Percentiles rank a stretch among this genome's conserved stretches.
These are phyloP conservation scores for Phytophthora sp. DNA, from an alignment of 352 stramenopile genomes.

Conservation along the genomic window DNA sequence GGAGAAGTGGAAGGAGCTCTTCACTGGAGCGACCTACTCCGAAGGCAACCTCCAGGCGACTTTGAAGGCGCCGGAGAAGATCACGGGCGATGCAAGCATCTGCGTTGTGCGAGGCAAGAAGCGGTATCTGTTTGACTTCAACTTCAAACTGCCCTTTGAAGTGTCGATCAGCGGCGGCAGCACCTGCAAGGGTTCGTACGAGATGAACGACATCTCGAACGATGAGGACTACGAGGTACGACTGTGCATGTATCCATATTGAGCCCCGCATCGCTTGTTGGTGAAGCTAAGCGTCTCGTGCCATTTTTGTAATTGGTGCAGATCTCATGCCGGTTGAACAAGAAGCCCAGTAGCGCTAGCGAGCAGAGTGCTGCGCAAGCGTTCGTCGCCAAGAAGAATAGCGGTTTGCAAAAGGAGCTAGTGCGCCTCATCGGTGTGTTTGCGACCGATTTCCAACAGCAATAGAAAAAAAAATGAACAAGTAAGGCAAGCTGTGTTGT, in stretches of 20 bases:
- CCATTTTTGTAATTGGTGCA: constrained; percentile 19
- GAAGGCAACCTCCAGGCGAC: constrained; percentile 52
- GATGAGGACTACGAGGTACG: constrained; percentile 88
- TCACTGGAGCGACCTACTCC: constrained; percentile 43
- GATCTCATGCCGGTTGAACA: constrained; percentile 64
- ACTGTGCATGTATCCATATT: constrained; percentile 5
- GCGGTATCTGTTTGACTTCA: constrained; percentile 89
- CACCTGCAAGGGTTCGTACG: constrained; percentile 69
- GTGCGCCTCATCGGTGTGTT: constrained; percentile 67
- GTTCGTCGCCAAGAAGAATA: constrained; percentile 53
- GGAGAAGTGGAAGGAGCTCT: constrained; percentile 68
- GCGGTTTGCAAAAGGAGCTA: constrained; percentile 70
- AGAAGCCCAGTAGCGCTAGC: constrained; percentile 48
- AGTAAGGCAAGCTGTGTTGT: constrained; percentile 12
- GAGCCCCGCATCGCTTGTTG: not conserved
- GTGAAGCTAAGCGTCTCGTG: not conserved
- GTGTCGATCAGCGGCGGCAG: constrained; percentile 53
- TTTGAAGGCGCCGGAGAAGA: constrained; percentile 69
- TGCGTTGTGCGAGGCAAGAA: constrained; percentile 90
- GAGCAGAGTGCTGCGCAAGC: constrained; percentile 56
- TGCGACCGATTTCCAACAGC: constrained; percentile 65
- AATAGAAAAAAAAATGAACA: constrained; percentile 45
- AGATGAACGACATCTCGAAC: constrained; percentile 87
- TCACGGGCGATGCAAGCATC: constrained; percentile 87
- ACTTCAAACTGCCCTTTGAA: constrained; percentile 77